These are phyloP conservation scores for Sclerotinia subarctica DNA, from an alignment of 2,329 filamentous ascomycete genomes.

Conservation along the genomic window DNA sequence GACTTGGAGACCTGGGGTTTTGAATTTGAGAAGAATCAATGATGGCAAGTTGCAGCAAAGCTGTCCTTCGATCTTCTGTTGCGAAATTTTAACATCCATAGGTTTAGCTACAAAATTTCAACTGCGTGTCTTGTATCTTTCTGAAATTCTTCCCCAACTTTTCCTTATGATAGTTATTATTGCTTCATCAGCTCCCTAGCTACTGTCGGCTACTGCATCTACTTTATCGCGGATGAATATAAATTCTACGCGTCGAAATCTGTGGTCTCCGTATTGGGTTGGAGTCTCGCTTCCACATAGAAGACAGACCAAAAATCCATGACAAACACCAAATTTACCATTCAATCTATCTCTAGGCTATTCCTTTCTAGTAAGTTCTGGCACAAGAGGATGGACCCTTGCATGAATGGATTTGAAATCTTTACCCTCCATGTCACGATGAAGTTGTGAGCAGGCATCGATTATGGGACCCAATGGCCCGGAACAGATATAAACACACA, in stretches of 20 bases:
- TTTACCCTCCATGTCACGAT: constrained; percentile 39
- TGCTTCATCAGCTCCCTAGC: constrained; percentile 44
- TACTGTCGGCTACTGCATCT: constrained; percentile 43
- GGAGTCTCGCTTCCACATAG: constrained; percentile 51
- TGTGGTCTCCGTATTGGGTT: constrained; percentile 48
- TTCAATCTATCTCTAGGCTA: constrained; percentile 49
- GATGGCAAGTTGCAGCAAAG: neutral
- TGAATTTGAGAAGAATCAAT: neutral
- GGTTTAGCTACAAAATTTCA: constrained; percentile 49
- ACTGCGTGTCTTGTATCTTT: constrained; percentile 50
- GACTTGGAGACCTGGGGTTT: neutral
- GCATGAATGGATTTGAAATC: constrained; percentile 44
- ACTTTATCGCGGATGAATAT: constrained; percentile 46
- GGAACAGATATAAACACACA: no score
- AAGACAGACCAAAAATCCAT: constrained; percentile 50
- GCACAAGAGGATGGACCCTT: constrained; percentile 50
- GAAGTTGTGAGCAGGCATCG: constrained; percentile 49
- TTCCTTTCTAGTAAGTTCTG: constrained; percentile 52
- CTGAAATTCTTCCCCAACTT: constrained; percentile 40
- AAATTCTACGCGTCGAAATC: constrained; percentile 45
- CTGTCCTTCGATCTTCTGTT: constrained; percentile 46
- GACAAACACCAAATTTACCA: constrained; percentile 55
- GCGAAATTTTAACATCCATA: constrained; percentile 46
- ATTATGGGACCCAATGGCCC: constrained; percentile 49
- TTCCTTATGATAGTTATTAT: constrained; percentile 41